Base-by-base conservation (phyloP, 345 rosid species). In the Cardamine occulta region DNA sequence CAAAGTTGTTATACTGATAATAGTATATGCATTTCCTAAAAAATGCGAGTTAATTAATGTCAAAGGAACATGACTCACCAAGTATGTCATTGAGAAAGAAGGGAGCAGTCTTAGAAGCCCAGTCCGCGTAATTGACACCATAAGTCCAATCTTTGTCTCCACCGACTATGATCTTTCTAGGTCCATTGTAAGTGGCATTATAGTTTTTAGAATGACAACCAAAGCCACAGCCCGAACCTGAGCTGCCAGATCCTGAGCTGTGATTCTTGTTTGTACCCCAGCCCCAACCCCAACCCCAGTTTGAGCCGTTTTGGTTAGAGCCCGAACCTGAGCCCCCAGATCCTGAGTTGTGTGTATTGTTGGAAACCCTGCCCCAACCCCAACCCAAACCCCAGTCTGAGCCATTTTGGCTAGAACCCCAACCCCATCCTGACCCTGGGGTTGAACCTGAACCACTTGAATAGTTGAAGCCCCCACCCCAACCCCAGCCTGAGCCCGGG, bases 141-240 rank as follows among this genome's bases (percentile, higher is more conserved):
- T 82, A 89, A 2, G 35, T 79, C 97, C 96, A 91, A n/a, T 80
- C 77, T 10, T 86, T 78, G 13, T 88, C 81, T 17, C 92, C 97
- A 14, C 93, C 98, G 0, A 89, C 92, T 4, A 80, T 39, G 66
- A 90, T 74, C 70, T 80, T 87, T 17, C 62, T 83, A 23, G 89
- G 79, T 34, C 29, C 48, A 24, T 31, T n/a, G 35, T 55, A 34
- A 3, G 81, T 72, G 17, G 49, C 62, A 70, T 75, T 67, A 13
- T n/a, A 35, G 73, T n/a, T 26, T 51, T 77, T 70, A 32, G 63
- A 42, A 3, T 59, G 72, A 55, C 80, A 66, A 44, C 79, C 79
- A 58, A 48, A 42, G 2, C 77, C 70, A 71, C 70, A 62, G 26
- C 71, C 52, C 5, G 51, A 54, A 63, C 77, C 44, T 12, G 51